Conservation (phyloP, 345 rosid genomes). For the Rhodamnia rubescens region DNA sequence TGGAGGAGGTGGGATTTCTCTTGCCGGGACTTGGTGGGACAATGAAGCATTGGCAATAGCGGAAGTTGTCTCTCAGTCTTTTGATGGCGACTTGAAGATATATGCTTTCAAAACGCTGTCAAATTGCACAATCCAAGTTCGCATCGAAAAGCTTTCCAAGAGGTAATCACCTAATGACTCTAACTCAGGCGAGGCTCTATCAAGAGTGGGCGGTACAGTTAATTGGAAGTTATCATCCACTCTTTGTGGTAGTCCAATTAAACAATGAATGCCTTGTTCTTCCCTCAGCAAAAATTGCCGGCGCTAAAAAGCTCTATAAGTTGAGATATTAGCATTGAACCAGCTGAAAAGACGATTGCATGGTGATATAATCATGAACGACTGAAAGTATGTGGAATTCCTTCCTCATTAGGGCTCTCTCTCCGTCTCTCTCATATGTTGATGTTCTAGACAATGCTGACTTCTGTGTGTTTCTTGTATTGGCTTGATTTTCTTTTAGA, state of each 20-base stretch:
- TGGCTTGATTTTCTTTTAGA: neutral
- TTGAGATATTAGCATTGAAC: neutral
- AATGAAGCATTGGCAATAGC: conserved; percentile 64
- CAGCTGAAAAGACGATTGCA: neutral
- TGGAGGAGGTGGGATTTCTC: conserved; percentile 77
- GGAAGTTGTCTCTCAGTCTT: conserved; percentile 42
- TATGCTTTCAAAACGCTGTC: conserved; percentile 70
- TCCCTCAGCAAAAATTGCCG: neutral
- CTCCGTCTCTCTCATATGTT: neutral
- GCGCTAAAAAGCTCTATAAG: neutral
- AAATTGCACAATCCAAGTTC: conserved; percentile 58
- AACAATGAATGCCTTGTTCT: neutral
- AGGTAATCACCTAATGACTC: conserved; percentile 18
- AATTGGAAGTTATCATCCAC: neutral
- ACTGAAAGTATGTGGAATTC: neutral
- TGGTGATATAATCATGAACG: neutral
- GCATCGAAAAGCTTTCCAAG: conserved; percentile 71
- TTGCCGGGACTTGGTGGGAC: conserved; percentile 86
- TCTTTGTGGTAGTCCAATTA: neutral
- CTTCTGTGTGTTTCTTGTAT: neutral
- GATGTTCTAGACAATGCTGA: neutral
- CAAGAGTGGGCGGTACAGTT: neutral
- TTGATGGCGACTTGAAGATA: conserved; percentile 55
- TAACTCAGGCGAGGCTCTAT: neutral
- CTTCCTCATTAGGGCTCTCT: neutral